Evolutionary conservation across 257 asterid genomes (phyloP).

Genomic region (Linaria vulgaris): DNA sequence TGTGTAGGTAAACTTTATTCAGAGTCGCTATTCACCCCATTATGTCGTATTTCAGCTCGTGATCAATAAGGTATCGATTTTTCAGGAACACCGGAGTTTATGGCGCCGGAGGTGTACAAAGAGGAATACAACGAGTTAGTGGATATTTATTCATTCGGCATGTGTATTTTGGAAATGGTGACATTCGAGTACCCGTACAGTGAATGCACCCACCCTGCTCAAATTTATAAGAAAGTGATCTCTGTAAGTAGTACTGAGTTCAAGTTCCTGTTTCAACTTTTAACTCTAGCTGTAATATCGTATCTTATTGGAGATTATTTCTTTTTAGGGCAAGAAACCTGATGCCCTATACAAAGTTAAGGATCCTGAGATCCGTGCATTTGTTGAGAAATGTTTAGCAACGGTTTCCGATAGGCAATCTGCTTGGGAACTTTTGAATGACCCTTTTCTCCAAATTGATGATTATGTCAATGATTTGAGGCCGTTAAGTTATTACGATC

Average conservation of each 20-base stretch:
- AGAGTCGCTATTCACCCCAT: neutral
- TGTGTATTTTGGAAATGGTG: conserved; percentile 93
- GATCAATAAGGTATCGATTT: neutral
- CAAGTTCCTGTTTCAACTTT: neutral
- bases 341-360: conserved; percentile 73
- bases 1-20: conserved; percentile 63
- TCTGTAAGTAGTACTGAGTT: conserved; percentile 50
- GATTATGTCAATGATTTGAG: conserved; percentile 48
- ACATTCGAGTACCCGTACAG: conserved; percentile 87
- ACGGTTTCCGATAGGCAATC: conserved; percentile 68
- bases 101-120: conserved; percentile 88
- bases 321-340: conserved; percentile 72
- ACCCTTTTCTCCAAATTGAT: conserved; percentile 72
- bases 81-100: conserved; percentile 90
- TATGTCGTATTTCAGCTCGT: neutral
- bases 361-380: conserved; percentile 76
- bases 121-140: conserved; percentile 87
- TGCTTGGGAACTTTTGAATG: conserved; percentile 85
- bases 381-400: conserved; percentile 88
- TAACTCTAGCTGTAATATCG: neutral
- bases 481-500: conserved; percentile 41
- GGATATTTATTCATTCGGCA: conserved; percentile 81
- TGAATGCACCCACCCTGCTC: conserved; percentile 88
- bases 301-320: conserved; percentile 12
- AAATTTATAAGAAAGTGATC: conserved; percentile 81